Conservation (phyloP, 148 eudicot species). For the Spergularia marina region DNA sequence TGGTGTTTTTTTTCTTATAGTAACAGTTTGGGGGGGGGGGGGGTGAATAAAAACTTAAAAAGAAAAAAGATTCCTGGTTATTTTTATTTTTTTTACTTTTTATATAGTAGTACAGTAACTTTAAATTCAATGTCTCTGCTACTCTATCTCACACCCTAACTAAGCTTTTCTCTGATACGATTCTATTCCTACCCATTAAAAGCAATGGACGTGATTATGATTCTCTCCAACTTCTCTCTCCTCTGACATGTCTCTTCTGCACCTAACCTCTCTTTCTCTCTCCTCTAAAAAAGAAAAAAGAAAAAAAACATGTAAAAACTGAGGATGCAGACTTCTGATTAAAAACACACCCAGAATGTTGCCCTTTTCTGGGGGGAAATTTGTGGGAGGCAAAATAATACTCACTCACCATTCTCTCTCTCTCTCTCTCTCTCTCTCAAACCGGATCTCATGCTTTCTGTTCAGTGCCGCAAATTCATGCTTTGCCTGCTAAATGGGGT, state of each 20-base stretch:
- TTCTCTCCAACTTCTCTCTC: constrained; percentile 24
- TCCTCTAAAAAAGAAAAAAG: not conserved
- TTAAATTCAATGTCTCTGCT: not conserved
- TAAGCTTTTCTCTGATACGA: constrained; percentile 49
- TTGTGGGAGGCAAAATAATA: constrained; percentile 39
- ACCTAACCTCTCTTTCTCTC: constrained; percentile 20
- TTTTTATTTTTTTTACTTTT: not conserved
- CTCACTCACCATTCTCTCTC: constrained; percentile 10
- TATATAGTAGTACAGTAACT: too few species aligned
- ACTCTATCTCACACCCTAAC: constrained; percentile 14
- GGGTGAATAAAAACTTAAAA: not conserved
- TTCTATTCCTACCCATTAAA: constrained; percentile 31
- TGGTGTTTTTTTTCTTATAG: constrained; percentile 33
- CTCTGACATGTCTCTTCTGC: constrained; percentile 34
- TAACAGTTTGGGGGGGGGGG: constrained; percentile 2
- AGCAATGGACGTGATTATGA: constrained; percentile 37
- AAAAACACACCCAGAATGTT: constrained; percentile 26
- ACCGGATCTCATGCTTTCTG: constrained; percentile 66
- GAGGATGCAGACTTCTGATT: constrained; percentile 12
- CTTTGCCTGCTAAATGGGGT: constrained; percentile 39
- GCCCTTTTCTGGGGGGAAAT: constrained; percentile 25
- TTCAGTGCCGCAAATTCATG: constrained; percentile 58
- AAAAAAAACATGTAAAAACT: not conserved
- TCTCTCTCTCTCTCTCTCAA: constrained; percentile 26
- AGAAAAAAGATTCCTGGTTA: constrained; percentile 38